These are phyloP conservation scores for Plenodomus biglobosus DNA, from an alignment of 2,329 filamentous ascomycete genomes.

Conservation along the genomic window DNA sequence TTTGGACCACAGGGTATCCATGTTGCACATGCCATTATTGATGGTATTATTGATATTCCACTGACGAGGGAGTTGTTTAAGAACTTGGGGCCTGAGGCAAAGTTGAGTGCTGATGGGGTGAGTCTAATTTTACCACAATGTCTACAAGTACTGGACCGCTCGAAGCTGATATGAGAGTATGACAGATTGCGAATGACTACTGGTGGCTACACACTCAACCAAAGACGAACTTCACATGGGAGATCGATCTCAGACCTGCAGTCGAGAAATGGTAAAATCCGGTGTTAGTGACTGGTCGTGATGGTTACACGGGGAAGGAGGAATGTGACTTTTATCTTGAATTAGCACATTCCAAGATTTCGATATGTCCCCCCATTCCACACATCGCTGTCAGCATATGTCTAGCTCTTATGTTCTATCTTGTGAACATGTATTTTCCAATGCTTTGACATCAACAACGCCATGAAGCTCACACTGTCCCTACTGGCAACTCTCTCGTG, in stretches of 20 bases:
- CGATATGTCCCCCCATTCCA: neutral
- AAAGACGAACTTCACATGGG: conserved; percentile 75
- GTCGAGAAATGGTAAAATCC: conserved; percentile 75
- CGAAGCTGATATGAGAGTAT: neutral
- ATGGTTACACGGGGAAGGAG: neutral
- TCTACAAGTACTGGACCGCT: neutral
- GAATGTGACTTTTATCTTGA: neutral
- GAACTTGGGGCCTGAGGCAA: conserved; percentile 61
- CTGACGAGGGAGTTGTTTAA: conserved; percentile 63
- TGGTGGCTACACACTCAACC: conserved; percentile 84
- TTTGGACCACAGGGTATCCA: conserved; percentile 85
- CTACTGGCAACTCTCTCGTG: neutral
- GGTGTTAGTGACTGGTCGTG: neutral
- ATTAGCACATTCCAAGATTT: neutral
- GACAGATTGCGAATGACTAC: conserved; percentile 80
- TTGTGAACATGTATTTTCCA: neutral
- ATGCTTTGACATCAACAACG: neutral
- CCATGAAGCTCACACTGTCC: conserved; percentile 1
- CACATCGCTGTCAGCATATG: neutral
- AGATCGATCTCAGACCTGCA: conserved; percentile 77
- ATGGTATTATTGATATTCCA: conserved; percentile 82
- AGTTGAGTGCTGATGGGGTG: conserved; percentile 74
- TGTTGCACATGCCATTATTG: conserved; percentile 78
- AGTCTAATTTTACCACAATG: conserved; percentile 41
- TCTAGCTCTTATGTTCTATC: neutral